These are phyloP conservation scores for Trichoderma asperelloides DNA, from an alignment of 495 filamentous ascomycete species.

Conservation along the genomic window DNA sequence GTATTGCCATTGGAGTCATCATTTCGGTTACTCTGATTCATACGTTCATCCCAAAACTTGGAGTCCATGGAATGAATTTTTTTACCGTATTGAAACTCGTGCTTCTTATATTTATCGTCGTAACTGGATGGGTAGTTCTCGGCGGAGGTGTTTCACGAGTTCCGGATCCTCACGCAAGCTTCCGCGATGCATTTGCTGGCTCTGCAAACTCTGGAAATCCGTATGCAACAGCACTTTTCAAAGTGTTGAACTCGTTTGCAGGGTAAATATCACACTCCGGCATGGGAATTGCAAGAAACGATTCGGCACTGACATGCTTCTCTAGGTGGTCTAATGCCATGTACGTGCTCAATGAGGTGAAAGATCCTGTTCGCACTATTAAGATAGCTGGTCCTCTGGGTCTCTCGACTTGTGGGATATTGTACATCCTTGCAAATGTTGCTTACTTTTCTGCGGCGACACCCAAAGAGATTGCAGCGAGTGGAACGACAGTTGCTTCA, in stretches of 20 bases:
- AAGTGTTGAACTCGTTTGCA: conserved; percentile 54
- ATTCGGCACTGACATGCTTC: not conserved
- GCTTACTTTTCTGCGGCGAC: conserved; percentile 46
- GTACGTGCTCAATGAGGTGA: conserved; percentile 58
- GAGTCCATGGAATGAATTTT: conserved; percentile 29
- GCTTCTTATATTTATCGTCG: conserved; percentile 48
- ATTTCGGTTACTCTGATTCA: conserved; percentile 44
- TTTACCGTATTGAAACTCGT: conserved; percentile 49
- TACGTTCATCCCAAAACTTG: conserved; percentile 40
- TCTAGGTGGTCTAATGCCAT: conserved; percentile 42
- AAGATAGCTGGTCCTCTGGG: conserved; percentile 47
- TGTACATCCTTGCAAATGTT: conserved; percentile 53
- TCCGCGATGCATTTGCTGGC: conserved; percentile 48
- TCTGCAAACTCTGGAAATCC: conserved; percentile 43
- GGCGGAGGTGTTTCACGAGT: conserved; percentile 47
- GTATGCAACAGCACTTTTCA: conserved; percentile 50
- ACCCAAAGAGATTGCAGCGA: conserved; percentile 14
- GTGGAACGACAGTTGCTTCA: conserved; percentile 16
- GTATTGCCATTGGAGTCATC: conserved; percentile 28
- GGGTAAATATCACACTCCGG: conserved; percentile 32
- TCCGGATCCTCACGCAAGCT: conserved; percentile 47
- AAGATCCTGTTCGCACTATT: conserved; percentile 32
- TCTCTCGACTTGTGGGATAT: conserved; percentile 37
- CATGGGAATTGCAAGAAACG: not conserved
- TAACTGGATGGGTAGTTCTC: conserved; percentile 52